These are phyloP conservation scores for Waltiozyma sp. DNA, from an alignment of 1,139 yeast species.

Conservation along the genomic window DNA sequence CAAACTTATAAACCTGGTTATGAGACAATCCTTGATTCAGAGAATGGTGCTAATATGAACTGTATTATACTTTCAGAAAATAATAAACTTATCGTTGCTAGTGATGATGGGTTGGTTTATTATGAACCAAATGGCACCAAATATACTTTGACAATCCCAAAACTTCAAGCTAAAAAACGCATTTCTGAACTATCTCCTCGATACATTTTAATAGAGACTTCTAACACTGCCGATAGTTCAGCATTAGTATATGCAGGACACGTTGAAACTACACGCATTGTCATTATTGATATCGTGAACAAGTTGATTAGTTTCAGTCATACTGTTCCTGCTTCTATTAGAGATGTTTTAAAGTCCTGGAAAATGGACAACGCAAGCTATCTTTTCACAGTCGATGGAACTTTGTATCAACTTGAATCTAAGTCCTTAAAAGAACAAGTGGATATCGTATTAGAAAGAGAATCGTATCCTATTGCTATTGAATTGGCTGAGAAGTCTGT, in stretches of 20 bases:
- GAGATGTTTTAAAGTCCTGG: constrained; percentile 45
- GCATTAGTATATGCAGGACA: constrained; percentile 19
- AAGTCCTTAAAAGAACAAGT: constrained; percentile 57
- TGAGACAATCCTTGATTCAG: constrained; percentile 47
- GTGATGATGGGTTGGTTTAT: constrained; percentile 22
- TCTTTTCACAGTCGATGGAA: constrained; percentile 65
- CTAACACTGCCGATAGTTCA: constrained; percentile 18
- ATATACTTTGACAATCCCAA: constrained; percentile 29
- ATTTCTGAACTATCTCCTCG: constrained; percentile 2
- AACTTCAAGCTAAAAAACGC: neutral
- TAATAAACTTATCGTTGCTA: constrained; percentile 21
- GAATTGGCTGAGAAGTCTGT: constrained; percentile 45
- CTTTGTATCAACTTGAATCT: constrained; percentile 58
- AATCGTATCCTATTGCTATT: constrained; percentile 64
- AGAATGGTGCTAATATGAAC: constrained; percentile 59
- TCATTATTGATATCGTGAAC: constrained; percentile 58
- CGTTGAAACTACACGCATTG: constrained; percentile 34
- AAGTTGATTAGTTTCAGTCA: constrained; percentile 63
- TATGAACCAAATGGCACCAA: constrained; percentile 38
- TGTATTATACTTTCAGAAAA: constrained; percentile 38
- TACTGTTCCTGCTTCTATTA: constrained; percentile 52
- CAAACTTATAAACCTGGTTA: constrained; percentile 71
- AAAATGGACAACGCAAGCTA: constrained; percentile 28
- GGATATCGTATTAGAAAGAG: constrained; percentile 59
- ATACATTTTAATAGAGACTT: constrained; percentile 29